Evolutionary conservation across 2,329 filamentous ascomycete genomes (phyloP).

Genomic region (Monosporascus sp.): DNA sequence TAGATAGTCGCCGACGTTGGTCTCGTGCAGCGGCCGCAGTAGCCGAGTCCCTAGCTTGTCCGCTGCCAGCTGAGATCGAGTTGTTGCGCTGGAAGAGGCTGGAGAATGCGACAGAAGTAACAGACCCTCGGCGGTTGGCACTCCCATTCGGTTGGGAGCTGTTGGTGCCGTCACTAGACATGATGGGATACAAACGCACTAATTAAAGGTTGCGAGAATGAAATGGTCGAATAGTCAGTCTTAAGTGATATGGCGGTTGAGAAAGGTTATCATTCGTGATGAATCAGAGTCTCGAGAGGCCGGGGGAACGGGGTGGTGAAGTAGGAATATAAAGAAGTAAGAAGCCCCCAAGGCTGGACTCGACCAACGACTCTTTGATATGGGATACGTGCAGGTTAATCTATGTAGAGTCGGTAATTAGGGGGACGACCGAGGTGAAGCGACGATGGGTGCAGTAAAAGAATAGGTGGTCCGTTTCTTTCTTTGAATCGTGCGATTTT

Average conservation of each 20-base stretch:
- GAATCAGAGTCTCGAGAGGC: neutral
- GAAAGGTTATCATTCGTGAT: neutral
- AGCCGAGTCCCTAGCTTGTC: constrained; percentile 16
- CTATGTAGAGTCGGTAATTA: neutral
- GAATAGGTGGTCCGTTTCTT: neutral
- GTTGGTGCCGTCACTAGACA: constrained; percentile 26
- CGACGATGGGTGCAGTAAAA: neutral
- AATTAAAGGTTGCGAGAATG: neutral
- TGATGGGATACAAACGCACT: constrained; percentile 11
- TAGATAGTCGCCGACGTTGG: constrained; percentile 65
- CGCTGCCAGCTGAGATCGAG: constrained; percentile 39
- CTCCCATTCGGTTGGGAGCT: constrained; percentile 16
- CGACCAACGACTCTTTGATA: neutral
- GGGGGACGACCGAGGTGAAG: neutral
- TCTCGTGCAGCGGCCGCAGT: constrained; percentile 22
- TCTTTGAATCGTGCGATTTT: neutral
- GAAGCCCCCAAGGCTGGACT: neutral
- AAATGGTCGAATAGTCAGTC: constrained; percentile 3
- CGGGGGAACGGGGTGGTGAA: neutral
- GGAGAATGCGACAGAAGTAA: constrained; percentile 51
- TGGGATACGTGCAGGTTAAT: neutral
- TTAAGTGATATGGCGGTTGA: neutral
- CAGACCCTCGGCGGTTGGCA: constrained; percentile 46
- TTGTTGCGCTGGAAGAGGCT: constrained; percentile 55
- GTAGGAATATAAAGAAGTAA: neutral